Conservation (phyloP, 371 early-diverging fungal genomes). For the Synchytrium microbalum region DNA sequence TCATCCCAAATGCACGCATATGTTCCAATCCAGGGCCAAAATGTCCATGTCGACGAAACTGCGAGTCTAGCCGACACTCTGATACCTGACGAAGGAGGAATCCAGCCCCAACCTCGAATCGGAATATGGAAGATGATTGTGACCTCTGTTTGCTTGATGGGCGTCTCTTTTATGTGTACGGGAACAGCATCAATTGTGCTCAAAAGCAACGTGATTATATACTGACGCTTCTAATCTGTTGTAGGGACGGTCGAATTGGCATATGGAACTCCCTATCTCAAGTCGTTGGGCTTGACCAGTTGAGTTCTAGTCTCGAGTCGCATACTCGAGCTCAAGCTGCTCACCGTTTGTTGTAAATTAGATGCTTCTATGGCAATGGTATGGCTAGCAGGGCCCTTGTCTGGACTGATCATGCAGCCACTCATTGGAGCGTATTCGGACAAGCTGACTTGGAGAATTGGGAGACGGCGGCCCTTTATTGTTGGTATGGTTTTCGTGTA, state of each 20-base stretch:
- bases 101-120: too few relatives aligned
- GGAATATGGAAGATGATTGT: neutral
- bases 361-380: slow-evolving; percentile 82
- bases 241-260: slow-evolving; percentile 40
- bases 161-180: neutral
- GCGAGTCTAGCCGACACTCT: too few relatives aligned
- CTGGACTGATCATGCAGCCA: slow-evolving; percentile 47
- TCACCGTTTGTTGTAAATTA: slow-evolving; percentile 15
- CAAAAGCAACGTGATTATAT: neutral
- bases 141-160: neutral
- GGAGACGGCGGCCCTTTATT: slow-evolving; percentile 36
- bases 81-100: neutral
- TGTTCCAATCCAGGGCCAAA: too few relatives aligned
- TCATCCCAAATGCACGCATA: too few relatives aligned
- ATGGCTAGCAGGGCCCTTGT: slow-evolving; percentile 95
- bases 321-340: neutral
- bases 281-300: slow-evolving; percentile 61
- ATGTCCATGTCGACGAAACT: too few relatives aligned
- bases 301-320: neutral
- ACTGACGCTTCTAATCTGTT: neutral
- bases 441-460: slow-evolving; percentile 17
- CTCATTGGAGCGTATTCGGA: slow-evolving; percentile 36
- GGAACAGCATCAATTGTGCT: neutral
- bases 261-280: slow-evolving; percentile 80
- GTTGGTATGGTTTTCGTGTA: slow-evolving; percentile 13